Base-by-base conservation (phyloP, 2,329 filamentous ascomycete genomes). In the Pseudonectria buxi region DNA sequence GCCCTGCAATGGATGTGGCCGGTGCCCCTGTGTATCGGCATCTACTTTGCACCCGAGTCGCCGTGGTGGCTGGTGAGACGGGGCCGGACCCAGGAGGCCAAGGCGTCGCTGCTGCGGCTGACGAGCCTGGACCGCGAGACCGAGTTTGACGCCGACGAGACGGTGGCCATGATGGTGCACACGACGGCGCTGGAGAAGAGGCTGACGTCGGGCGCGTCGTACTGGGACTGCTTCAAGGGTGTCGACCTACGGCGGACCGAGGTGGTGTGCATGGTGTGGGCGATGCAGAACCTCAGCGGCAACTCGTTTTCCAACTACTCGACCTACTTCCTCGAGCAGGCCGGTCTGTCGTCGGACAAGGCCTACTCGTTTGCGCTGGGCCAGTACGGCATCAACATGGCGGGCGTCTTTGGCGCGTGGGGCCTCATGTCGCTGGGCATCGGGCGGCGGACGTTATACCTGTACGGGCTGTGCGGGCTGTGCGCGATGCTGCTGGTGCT, bases 81-180 rank as follows among this genome's bases (percentile, higher is more conserved):
- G 50, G 78, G 77, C 24, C 70, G 69, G 25, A 62, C 76, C 26
- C 74, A 78, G 7, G 78, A 84, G 12, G 83, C 83, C 22, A 84
- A 84, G 62, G 63, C 66, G 30, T 66, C 81, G 2, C 69, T 86
- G 14, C 64, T 81, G 32, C 76, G 81, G 4, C 65, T 86, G 14
- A 85, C 81, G 5, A 81, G 72, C 49, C 49, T 69, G 11, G 65
- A 78, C 44, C 67, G 68, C 35, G 80, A 86, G 41, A 81, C 77
- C 1, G 74, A 82, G 41, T 89, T 92, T 49, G 76, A 94, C 51
- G 76, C 83, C 10, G 83, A 94, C 43, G 86, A 92, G 62, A 92
- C 86, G 0, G 71, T 94, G 32, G 81, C 85, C 50, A 94, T 94
- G 86, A 94, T 95, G 84, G 78, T 87, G 2, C 86, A 94, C 55